Evolutionary conservation across 371 early-diverging fungal species (phyloP).

Genomic region (Syncephalastrum monosporum): DNA sequence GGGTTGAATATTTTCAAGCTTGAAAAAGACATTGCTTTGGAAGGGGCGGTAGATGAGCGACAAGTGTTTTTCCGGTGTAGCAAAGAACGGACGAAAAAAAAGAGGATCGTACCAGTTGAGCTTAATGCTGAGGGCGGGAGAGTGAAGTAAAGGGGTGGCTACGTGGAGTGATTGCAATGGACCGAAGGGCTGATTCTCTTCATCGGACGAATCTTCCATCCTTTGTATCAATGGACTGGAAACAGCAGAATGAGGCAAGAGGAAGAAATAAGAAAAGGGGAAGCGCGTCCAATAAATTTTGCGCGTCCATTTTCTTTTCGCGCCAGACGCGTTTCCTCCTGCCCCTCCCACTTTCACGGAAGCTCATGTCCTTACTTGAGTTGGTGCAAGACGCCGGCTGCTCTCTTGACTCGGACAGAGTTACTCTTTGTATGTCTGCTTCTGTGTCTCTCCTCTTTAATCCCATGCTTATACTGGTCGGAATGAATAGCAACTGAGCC

Average conservation of each 20-base stretch:
- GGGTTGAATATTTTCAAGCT: conserved; percentile 75
- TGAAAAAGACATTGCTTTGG: conserved; percentile 66
- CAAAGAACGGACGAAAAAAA: too few species aligned
- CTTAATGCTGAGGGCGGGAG: conserved; percentile 39
- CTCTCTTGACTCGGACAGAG: conserved; percentile 3
- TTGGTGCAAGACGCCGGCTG: conserved; percentile 21
- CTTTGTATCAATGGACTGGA: not conserved
- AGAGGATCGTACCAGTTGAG: conserved; percentile 36
- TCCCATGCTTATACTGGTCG: not conserved
- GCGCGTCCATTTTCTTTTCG: too few species aligned
- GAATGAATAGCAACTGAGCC: conserved; percentile 19
- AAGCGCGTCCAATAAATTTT: too few species aligned
- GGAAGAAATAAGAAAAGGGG: not conserved
- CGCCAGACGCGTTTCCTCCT: too few species aligned
- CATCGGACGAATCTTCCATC: conserved; percentile 43
- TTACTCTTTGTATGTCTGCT: conserved; percentile 16
- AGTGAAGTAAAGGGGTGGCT: conserved; percentile 46
- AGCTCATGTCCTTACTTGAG: conserved; percentile 3
- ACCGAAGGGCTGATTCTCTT: conserved; percentile 26
- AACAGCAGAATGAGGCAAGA: not conserved
- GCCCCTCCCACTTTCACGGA: too few species aligned
- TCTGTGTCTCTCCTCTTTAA: not conserved
- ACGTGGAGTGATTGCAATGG: conserved; percentile 41
- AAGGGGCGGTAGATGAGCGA: not conserved
- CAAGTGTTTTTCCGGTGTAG: not conserved